Evolutionary conservation across 2,329 filamentous ascomycete species (phyloP).

Genomic region (Aspergillus brasiliensis): DNA sequence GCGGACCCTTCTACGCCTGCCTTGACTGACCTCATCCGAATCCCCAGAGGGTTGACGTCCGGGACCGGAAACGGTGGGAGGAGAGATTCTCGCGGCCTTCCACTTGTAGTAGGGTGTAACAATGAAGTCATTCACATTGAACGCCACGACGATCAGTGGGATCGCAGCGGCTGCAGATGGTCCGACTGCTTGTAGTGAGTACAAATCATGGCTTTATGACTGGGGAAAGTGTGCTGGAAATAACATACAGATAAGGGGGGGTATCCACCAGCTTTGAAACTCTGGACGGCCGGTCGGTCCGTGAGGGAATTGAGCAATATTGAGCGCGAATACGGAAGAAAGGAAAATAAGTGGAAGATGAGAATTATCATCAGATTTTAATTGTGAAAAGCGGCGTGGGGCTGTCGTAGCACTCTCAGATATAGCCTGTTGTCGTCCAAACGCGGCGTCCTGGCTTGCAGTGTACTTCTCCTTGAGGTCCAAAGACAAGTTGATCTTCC

Average conservation of each 20-base stretch:
- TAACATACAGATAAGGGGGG: conserved; percentile 20
- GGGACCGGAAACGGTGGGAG: not conserved
- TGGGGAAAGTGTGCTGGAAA: not conserved
- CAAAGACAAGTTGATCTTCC: conserved; percentile 1
- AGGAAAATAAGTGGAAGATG: conserved; percentile 20
- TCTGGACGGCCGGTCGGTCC: not conserved
- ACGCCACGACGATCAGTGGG: not conserved
- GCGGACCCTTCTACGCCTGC: too few relatives aligned
- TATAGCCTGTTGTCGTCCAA: conserved; percentile 15
- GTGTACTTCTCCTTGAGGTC: conserved; percentile 22
- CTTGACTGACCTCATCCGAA: too few relatives aligned
- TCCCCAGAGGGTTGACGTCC: too few relatives aligned
- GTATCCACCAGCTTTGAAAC: conserved; percentile 13
- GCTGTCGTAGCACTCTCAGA: conserved; percentile 9
- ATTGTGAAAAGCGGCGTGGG: not conserved
- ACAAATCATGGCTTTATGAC: not conserved
- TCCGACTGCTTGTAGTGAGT: not conserved
- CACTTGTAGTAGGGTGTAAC: not conserved
- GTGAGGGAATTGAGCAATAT: conserved; percentile 19
- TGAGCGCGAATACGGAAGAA: conserved; percentile 16
- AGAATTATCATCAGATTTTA: not conserved
- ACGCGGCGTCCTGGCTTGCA: conserved; percentile 17
- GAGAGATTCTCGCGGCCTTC: not conserved
- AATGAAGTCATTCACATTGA: not conserved
- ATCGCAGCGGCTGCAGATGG: not conserved